Evolutionary conservation across 1,284 basidiomycete genomes (phyloP), one percentile per base, ranked within the genome.

Genomic region (Abortiporus biennis): DNA sequence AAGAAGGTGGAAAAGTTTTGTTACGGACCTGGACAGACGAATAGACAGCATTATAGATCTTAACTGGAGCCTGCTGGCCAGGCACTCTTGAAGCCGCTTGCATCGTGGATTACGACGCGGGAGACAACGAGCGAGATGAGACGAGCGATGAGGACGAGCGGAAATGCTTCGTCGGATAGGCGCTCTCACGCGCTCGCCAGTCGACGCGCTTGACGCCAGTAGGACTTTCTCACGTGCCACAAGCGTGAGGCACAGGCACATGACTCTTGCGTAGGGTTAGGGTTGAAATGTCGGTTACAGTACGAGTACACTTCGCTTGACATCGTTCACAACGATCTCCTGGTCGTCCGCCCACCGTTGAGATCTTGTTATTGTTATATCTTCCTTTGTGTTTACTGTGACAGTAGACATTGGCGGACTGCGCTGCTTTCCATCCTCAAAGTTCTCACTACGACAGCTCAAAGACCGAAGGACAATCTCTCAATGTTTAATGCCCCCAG

Each of bases 21-120:
- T 21, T 4, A 55, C 64, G 29, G 45, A 85, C 85, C 79, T 90
- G 86, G 6, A 90, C 87, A 17, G 85, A 87, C 11, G 85, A 88
- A 56, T 90, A 90, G 36, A 90, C 87, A 6, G 86, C 86, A 77
- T 90, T 90, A 67, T 90, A 90, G 51, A 90, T 88, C 67, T 88
- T 88, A 42, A 87, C 80, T 29, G 80, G 76, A 38, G 78, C 69
- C 53, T 74, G 77, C 46, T 69, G 71, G 33, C 62, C 62, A 20
- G 55, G 53, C 44, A 53, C 55, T 38, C 54, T 51, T 36, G 54
- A 48, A 22, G 51, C 49, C 44, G 60, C 53, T 57, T 68, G 65
- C 64, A 67, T 66, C 32, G 45, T 37, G 39, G 34, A 35, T 36
- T 40, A 31, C 46, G 38, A 35, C 27, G 47, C 40, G 43, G 31